Percentiles rank a stretch among this genome's conserved stretches.
Conservation (phyloP, 2,329 filamentous ascomycete species). For the Chaetomiaceae sp. region DNA sequence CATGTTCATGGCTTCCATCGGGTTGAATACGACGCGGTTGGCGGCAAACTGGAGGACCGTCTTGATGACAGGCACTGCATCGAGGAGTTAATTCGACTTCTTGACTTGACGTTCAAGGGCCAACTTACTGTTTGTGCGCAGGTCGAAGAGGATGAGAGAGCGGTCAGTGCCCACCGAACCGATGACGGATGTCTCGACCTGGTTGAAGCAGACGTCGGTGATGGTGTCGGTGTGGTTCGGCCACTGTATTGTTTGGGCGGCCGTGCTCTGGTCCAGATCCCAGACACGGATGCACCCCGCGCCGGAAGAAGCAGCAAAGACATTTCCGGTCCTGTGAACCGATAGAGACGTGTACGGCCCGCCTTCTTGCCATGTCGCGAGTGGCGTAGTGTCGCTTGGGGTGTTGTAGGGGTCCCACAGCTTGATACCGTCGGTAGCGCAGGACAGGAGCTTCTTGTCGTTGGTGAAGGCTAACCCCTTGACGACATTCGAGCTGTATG, state of each 20-base stretch:
- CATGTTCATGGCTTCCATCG: slow-evolving; percentile 67
- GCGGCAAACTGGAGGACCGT: slow-evolving; percentile 75
- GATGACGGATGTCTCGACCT: slow-evolving; percentile 86
- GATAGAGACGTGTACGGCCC: slow-evolving; percentile 64
- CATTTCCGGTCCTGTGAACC: slow-evolving; percentile 72
- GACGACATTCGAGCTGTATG: slow-evolving; percentile 68
- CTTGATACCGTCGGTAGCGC: slow-evolving; percentile 82
- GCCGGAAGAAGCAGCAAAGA: slow-evolving; percentile 74
- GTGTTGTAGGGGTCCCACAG: slow-evolving; percentile 86
- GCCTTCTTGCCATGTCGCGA: slow-evolving; percentile 78
- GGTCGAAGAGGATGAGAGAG: slow-evolving; percentile 83
- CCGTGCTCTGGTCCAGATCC: slow-evolving; percentile 65
- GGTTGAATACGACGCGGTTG: slow-evolving; percentile 87
- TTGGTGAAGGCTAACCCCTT: slow-evolving; percentile 87
- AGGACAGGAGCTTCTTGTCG: slow-evolving; percentile 79
- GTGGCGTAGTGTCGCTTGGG: slow-evolving; percentile 60
- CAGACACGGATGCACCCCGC: slow-evolving; percentile 86
- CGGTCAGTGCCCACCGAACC: slow-evolving; percentile 82
- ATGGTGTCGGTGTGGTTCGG: slow-evolving; percentile 88
- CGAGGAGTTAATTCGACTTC: slow-evolving; percentile 4
- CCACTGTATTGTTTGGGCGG: slow-evolving; percentile 79
- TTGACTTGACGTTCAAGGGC: too few relatives aligned
- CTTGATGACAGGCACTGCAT: slow-evolving; percentile 71
- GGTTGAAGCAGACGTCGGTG: slow-evolving; percentile 82
- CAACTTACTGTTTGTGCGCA: slow-evolving; percentile 56